Evolutionary conservation across 495 filamentous ascomycete genomes (phyloP).

Genomic region (Penicillium ucsense): DNA sequence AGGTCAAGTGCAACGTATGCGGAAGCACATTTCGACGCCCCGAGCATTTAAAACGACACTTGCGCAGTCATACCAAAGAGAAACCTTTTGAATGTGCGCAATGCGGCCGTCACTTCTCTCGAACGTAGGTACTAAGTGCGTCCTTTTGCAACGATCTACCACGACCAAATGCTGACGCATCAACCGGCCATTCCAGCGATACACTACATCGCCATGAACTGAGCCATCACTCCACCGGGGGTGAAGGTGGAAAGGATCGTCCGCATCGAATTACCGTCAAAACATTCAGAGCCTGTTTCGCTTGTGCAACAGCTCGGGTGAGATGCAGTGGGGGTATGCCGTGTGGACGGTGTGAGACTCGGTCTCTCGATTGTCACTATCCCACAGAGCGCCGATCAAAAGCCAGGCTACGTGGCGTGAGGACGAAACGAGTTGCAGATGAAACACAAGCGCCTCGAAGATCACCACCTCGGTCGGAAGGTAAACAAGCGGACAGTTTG

Average conservation of each 20-base stretch:
- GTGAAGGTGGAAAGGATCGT: conserved; percentile 29
- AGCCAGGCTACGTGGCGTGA: conserved; percentile 16
- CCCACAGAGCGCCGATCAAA: conserved; percentile 37
- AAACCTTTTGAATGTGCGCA: conserved; percentile 59
- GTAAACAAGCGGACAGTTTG: not conserved
- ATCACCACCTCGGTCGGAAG: not conserved
- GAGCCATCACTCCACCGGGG: conserved; percentile 36
- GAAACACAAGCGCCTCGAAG: conserved; percentile 6
- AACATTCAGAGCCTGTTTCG: conserved; percentile 43
- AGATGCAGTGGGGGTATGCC: conserved; percentile 46
- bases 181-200: conserved; percentile 25
- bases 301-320: conserved; percentile 46
- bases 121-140: conserved; percentile 29
- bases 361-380: conserved; percentile 43
- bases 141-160: not conserved
- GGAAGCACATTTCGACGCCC: conserved; percentile 52
- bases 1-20: conserved; percentile 40
- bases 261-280: conserved; percentile 36
- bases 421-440: conserved; percentile 4
- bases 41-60: conserved; percentile 64
- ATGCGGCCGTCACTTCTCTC: conserved; percentile 59
- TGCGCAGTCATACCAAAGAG: conserved; percentile 61
- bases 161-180: not conserved
- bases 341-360: conserved; percentile 43
- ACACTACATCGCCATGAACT: conserved; percentile 48